Base-by-base conservation (phyloP, 345 rosid species). In the Linum trigynum region DNA sequence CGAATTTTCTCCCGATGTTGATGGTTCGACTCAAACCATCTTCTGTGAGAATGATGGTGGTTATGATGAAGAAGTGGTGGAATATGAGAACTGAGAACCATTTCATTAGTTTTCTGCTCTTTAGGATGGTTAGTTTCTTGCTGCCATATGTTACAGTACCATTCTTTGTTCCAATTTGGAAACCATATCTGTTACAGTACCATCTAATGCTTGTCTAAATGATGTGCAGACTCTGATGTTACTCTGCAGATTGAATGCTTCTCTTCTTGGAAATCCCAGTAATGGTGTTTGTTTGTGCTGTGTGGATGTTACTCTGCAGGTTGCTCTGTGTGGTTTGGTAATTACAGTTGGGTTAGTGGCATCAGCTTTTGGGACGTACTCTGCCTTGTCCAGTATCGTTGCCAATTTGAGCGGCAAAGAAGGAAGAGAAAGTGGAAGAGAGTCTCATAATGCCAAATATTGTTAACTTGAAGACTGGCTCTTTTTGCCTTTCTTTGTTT, bases 221-320 rank as follows among this genome's bases (percentile, higher is more conserved):
- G 3, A 40, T 1, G 39, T 62, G 77, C 83, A 92, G 98, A 85
- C 96, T n/a, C 69, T 92, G 80, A 88, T n/a, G n/a, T n/a, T 92
- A 74, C 89, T 92, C 98, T 0, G 50, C 50, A 43, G 9, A 5
- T 11, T 43, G 50, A 7, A 43, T 43, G 6, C 10, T 43, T 43
- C 6, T 2, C 10, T 43, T 5, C 50, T 43, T 43, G 50, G 50
- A 43, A 41, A 41, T 41, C 6, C 9, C 45, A 41, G 9, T 41
- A 41, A 41, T 4, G 45, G 32, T 23, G 32, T 41, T 62, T 8
- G 0, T 17, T 36, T 57, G 36, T 37, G 8, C 43, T 48, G 61
- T 17, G 17, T 38, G 62, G 51, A 12, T 37, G 39, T 48, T 3
- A 23, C 42, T 68, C 15, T 76, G 69, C 38, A 90, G 98, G 81